Evolutionary conservation across 2,329 filamentous ascomycete species (phyloP), one percentile per base, ranked within the genome.

Genomic region (Lachnellula subtilissima): DNA sequence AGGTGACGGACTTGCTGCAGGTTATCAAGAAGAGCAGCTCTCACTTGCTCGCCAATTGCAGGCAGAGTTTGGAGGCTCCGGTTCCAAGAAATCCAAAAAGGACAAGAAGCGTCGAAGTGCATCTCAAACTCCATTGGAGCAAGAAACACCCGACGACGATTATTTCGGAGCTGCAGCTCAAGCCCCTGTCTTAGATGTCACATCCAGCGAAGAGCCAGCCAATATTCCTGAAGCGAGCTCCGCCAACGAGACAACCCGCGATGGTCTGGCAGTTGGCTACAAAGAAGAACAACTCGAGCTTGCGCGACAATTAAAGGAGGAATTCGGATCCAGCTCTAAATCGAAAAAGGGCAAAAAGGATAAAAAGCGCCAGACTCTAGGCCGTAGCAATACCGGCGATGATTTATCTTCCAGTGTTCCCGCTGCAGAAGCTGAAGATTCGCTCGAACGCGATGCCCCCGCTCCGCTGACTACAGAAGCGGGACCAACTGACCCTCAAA

Each of bases 71-170:
- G 60, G 28, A 11, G 28, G 54, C 19, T 57, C 53, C 4, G 48
- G 53, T 2, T 71, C 69, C 59, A 73, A 70, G 56, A 76, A 73
- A 60, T 67, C 67, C 6, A 76, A 76, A 67, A 78, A 76, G 56
- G 68, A 56, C 40, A 61, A 64, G 48, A 62, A 64, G 39, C 56
- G 62, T n/a, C 51, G 56, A 54, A 61, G 60, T 53, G 62, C 58
- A 48, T 64, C 64, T 53, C 64, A 61, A 43, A 63, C 64, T 25
- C 64, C 64, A 37, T 56, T 40, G 35, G 58, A 60, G 12, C 48
- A 57, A 36, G 58, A 62, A 17, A 28, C 55, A n/a, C 39, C 40
- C 4, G n/a, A 2, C 15, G 48, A 57, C 19, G 61, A 59, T 43
- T 61, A 62, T 46, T 63, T 66, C 47, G 61, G 54, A 14, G 55